Conservation (phyloP, 2,329 filamentous ascomycete species). For the Chaetomium sp. region DNA sequence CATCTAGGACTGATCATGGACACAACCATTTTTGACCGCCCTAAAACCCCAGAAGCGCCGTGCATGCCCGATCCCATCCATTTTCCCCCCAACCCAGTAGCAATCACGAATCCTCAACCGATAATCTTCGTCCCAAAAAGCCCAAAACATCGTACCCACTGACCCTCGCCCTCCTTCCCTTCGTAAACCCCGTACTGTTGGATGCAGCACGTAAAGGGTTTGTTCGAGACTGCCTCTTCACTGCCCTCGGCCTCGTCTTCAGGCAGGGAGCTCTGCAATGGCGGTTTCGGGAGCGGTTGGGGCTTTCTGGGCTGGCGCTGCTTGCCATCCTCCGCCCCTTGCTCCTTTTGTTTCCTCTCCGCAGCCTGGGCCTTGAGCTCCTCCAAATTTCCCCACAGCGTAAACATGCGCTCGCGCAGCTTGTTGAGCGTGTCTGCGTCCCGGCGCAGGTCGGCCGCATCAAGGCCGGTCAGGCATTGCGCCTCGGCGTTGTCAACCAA, state of each 20-base stretch:
- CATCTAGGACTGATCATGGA: too few species aligned
- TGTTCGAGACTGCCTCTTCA: constrained; percentile 49
- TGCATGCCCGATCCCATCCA: neutral
- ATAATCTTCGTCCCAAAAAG: constrained; percentile 36
- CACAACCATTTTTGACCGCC: too few species aligned
- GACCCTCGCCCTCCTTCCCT: constrained; percentile 42
- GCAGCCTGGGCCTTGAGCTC: constrained; percentile 59
- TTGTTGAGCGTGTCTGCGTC: constrained; percentile 50
- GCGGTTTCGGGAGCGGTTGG: constrained; percentile 22
- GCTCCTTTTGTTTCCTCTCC: constrained; percentile 12
- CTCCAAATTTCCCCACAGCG: constrained; percentile 84
- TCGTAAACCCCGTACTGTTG: constrained; percentile 63
- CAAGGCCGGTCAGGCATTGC: constrained; percentile 51
- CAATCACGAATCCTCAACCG: constrained; percentile 2
- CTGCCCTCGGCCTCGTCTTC: constrained; percentile 28
- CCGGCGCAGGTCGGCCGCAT: constrained; percentile 60
- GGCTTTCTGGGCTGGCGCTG: constrained; percentile 10
- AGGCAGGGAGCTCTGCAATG: constrained; percentile 23
- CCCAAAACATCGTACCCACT: constrained; percentile 33
- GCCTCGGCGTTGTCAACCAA: constrained; percentile 63
- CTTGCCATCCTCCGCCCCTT: constrained; percentile 22
- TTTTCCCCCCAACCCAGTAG: too few species aligned
- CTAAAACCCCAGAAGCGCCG: neutral
- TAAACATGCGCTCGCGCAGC: constrained; percentile 71
- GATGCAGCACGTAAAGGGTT: constrained; percentile 70